These are phyloP conservation scores for Ramalina intermedia DNA, from an alignment of 495 filamentous ascomycete genomes.

Conservation along the genomic window DNA sequence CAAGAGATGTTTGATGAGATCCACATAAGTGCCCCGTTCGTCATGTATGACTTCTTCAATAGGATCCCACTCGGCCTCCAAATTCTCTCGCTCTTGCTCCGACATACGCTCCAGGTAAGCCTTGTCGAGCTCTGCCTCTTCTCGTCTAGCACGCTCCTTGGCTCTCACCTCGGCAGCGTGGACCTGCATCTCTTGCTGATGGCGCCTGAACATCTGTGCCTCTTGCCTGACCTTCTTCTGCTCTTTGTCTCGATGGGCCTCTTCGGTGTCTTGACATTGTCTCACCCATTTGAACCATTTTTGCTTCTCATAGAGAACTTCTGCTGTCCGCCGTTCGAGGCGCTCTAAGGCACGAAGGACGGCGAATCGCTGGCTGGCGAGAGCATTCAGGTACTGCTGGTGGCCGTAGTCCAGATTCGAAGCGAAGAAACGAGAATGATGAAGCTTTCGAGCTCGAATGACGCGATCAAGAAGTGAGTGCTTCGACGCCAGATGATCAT, in stretches of 20 bases:
- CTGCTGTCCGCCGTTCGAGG: slow-evolving; percentile 30
- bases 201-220: slow-evolving; percentile 32
- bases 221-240: slow-evolving; percentile 37
- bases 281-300: slow-evolving; percentile 37
- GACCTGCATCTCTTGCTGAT: slow-evolving; percentile 27
- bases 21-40: slow-evolving; percentile 28
- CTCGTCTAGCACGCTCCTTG: slow-evolving; percentile 28
- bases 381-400: slow-evolving; percentile 28
- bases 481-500: slow-evolving; percentile 27
- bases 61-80: slow-evolving; percentile 33
- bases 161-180: slow-evolving; percentile 20
- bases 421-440: slow-evolving; percentile 38
- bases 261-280: slow-evolving; percentile 30
- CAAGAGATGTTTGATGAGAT: slow-evolving; percentile 29
- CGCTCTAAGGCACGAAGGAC: slow-evolving; percentile 29
- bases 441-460: slow-evolving; percentile 35
- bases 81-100: slow-evolving; percentile 14
- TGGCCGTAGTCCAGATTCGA: slow-evolving; percentile 24
- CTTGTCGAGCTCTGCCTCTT: slow-evolving; percentile 31
- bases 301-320: slow-evolving; percentile 31
- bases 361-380: slow-evolving; percentile 27
- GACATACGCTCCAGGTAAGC: slow-evolving; percentile 29
- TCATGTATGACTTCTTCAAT: slow-evolving; percentile 36
- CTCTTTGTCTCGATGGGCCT: slow-evolving; percentile 33
- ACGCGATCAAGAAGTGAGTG: slow-evolving; percentile 34